Evolutionary conservation across 441 rosid species (phyloP), one percentile per base, ranked within the genome.

Genomic region (Adansonia rubrostipa): DNA sequence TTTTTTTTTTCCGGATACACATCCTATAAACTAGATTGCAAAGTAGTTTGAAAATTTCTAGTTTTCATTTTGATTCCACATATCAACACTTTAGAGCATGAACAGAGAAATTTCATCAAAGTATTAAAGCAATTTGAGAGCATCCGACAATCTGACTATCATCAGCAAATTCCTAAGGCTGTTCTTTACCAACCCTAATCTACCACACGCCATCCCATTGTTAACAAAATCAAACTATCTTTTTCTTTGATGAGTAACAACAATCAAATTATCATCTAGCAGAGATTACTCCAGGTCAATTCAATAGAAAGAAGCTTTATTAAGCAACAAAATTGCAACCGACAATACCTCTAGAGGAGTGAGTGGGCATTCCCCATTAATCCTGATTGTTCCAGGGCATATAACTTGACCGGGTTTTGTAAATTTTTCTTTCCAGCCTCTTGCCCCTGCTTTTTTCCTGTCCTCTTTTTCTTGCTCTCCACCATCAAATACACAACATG

Each of bases 371-470:
- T 95, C 93, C 70, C 99, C 99, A 77, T 95, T 95, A 70, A 89
- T 88, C 87, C 99, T 92, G 80, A 90, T 95, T 54, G 97, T 92
- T 82, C 99, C 99, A 81, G 99, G 99, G 74, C 97, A 92, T 78
- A 97, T 97, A 75, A 94, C 93, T 70, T 98, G 98, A 73, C 99
- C 99, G 69, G 94, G 97, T 87, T 93, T 97, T 65, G 99, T 93
- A 83, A 97, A 97, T 82, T 97, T 97, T 66, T 97, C 99, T 84
- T 88, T 92, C 99, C 99, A 97, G 76, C 99, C 99, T 82, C 91
- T 88, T 86, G 95, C 99, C 86, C 99, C 90, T 51, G 99, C 99
- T 67, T 92, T 97, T 70, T 78, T 83, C 99, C 95, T 97, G 80
- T 95, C 98, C 83, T 77, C 80, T 76, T 82, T 90, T 91, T 97